Percentiles rank a stretch among this genome's conserved stretches.
These are phyloP conservation scores for Amanita phalloides DNA, from an alignment of 768 basidiomycete genomes.

Conservation along the genomic window DNA sequence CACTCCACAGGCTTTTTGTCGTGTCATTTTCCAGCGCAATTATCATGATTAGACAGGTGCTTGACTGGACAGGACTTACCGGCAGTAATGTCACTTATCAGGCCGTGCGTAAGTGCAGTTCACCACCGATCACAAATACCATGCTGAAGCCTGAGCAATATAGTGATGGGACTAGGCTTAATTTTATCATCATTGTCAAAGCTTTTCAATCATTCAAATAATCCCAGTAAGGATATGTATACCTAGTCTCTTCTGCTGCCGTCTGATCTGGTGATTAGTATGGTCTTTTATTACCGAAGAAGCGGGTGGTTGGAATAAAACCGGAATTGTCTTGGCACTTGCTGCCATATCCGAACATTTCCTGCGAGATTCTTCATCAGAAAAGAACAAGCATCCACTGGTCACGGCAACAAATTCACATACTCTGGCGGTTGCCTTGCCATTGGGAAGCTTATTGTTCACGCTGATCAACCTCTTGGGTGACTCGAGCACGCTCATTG, in stretches of 20 bases:
- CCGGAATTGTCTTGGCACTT: conserved; percentile 46
- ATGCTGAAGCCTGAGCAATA: not conserved
- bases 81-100: conserved; percentile 30
- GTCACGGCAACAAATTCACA: conserved; percentile 10
- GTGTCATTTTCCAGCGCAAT: conserved; percentile 45
- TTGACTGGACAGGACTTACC: conserved; percentile 38
- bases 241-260: not conserved
- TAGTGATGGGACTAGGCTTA: conserved; percentile 60
- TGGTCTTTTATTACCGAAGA: conserved; percentile 68
- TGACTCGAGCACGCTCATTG: conserved; percentile 69
- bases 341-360: conserved; percentile 40
- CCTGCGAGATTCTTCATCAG: conserved; percentile 11
- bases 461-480: conserved; percentile 61
- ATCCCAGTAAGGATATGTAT: conserved; percentile 43
- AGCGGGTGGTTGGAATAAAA: conserved; percentile 63
- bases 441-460: conserved; percentile 62
- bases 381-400: not conserved
- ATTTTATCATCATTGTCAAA: conserved; percentile 60
- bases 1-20: conserved; percentile 41
- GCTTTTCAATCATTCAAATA: conserved; percentile 70
- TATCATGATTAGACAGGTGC: conserved; percentile 36
- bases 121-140: not conserved
- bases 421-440: conserved; percentile 30
- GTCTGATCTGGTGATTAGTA: conserved; percentile 27
- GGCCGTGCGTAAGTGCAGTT: conserved; percentile 29